Conservation (phyloP, 306 rosid genomes). For the Vigna radiata region DNA sequence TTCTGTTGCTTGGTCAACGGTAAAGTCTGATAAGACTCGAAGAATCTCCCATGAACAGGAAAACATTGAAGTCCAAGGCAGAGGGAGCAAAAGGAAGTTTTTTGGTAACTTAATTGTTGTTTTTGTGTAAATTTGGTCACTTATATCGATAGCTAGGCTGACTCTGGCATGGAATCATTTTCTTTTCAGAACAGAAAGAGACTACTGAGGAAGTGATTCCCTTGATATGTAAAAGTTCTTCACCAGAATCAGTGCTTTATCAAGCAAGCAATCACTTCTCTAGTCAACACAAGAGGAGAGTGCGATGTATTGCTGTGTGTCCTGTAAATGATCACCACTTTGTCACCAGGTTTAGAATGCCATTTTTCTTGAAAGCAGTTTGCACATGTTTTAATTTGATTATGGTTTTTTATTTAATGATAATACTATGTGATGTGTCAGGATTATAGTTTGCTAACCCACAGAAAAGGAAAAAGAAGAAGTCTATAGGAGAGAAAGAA, state of each 20-base stretch:
- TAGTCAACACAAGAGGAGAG: constrained; percentile 72
- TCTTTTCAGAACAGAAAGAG: constrained; percentile 62
- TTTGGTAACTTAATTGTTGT: constrained; percentile 48
- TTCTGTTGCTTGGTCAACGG: background rate
- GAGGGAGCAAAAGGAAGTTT: constrained; percentile 68
- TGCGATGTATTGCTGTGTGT: constrained; percentile 65
- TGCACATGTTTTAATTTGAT: background rate
- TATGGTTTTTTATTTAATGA: no score
- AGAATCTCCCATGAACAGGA: constrained; percentile 20
- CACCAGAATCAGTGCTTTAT: constrained; percentile 48
- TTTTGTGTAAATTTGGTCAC: background rate
- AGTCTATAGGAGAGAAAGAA: no score
- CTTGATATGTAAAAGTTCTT: constrained; percentile 53
- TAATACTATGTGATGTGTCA: background rate
- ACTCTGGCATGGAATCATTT: constrained; percentile 5
- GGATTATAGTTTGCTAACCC: background rate
- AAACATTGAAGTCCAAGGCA: constrained; percentile 45
- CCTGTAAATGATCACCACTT: constrained; percentile 82
- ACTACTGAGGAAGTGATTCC: constrained; percentile 59
- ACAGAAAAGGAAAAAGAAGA: no score
- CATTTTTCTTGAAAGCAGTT: background rate
- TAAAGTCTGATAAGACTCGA: background rate
- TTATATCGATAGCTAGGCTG: background rate
- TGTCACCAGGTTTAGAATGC: constrained; percentile 66
- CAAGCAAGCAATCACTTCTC: constrained; percentile 55